Conservation (phyloP, 192 early-diverging fungal genomes). For the Coemansia sp. region DNA sequence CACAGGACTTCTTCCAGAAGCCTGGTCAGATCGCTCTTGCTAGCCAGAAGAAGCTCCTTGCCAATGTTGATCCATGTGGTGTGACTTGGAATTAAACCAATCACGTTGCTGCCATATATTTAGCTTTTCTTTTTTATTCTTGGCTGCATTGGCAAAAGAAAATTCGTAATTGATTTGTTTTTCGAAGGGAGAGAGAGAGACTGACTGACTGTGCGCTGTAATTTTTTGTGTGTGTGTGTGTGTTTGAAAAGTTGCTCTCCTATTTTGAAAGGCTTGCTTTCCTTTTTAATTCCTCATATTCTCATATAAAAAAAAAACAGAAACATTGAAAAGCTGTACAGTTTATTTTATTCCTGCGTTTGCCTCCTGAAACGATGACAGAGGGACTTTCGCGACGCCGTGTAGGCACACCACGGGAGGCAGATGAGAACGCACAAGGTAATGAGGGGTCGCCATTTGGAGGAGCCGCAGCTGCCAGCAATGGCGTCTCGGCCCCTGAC, state of each 20-base stretch:
- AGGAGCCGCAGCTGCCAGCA: neutral
- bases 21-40: too few relatives aligned
- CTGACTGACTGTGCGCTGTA: neutral
- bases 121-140: too few relatives aligned
- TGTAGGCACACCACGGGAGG: slow-evolving; percentile 35
- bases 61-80: too few relatives aligned
- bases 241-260: too few relatives aligned
- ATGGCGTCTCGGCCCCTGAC: slow-evolving; percentile 7
- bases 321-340: neutral
- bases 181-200: neutral
- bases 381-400: slow-evolving; percentile 51
- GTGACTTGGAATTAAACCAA: too few relatives aligned
- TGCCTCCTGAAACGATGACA: slow-evolving; percentile 17
- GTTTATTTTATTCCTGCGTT: neutral
- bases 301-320: neutral
- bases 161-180: too few relatives aligned
- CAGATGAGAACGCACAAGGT: slow-evolving; percentile 8
- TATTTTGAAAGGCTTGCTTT: neutral
- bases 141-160: too few relatives aligned
- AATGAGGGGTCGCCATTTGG: neutral
- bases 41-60: too few relatives aligned
- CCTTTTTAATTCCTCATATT: neutral
- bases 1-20: too few relatives aligned
- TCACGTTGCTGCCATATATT: too few relatives aligned
- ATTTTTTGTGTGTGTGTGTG: too few relatives aligned